phyloP scores from a whole-genome alignment of 176 grass and related monocot species.

The Stipa capillata region DNA sequence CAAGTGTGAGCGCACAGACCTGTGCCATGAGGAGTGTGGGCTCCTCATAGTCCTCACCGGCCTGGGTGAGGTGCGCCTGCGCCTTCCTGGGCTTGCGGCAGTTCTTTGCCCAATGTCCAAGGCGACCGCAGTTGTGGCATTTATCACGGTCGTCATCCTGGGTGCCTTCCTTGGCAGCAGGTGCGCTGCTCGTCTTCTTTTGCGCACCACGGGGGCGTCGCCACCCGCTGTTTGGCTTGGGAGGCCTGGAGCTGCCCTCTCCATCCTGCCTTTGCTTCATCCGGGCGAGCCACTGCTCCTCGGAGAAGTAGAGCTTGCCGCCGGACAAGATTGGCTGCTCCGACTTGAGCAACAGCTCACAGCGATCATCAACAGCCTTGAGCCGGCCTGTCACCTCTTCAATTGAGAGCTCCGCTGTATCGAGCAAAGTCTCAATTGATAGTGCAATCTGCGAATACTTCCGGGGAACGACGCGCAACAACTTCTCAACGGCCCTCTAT shows the following conservation, averaged over 20 bases:
- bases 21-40: not conserved
- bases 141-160: not conserved
- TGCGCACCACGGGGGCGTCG: not conserved
- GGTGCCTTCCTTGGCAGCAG: not conserved
- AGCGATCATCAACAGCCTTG: not conserved
- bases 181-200: not conserved
- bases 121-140: not conserved
- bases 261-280: not conserved
- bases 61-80: not conserved
- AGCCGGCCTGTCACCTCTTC: not conserved
- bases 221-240: too few species aligned
- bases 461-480: not conserved
- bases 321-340: not conserved
- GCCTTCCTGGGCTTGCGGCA: not conserved
- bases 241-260: not conserved
- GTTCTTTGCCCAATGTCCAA: not conserved
- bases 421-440: not conserved
- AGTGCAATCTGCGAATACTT: not conserved
- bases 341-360: fast-evolving
- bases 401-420: not conserved
- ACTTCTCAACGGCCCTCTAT: not conserved
- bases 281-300: not conserved
- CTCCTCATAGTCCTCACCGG: not conserved
- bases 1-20: not conserved
- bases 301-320: not conserved